Conservation (phyloP, 1,139 yeast species). For the Candida sp. region DNA sequence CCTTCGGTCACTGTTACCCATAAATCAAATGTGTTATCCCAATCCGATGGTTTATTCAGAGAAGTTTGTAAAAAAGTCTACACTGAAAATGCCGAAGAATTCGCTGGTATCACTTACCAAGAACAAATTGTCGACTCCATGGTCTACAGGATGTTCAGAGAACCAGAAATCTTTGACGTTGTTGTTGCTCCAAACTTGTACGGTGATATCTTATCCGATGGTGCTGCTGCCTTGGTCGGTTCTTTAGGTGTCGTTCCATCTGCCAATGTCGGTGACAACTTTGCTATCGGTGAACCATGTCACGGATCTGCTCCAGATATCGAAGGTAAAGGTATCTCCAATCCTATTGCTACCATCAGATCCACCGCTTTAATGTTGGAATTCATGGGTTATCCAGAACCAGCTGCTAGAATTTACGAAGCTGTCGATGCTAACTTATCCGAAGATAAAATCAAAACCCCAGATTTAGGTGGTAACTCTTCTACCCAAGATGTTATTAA, state of each 20-base stretch:
- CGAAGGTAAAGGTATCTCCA: conserved; percentile 91
- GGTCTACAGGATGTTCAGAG: conserved; percentile 99
- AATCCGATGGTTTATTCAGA: conserved; percentile 93
- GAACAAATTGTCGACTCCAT: conserved; percentile 99
- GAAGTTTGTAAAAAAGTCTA: conserved; percentile 82
- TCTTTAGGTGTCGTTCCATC: conserved; percentile 98
- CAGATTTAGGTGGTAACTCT: conserved; percentile 91
- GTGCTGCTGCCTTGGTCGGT: conserved; percentile 99
- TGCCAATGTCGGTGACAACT: conserved; percentile 94
- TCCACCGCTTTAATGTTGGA: conserved; percentile 97
- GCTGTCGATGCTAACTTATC: conserved; percentile 93
- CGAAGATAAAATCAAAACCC: conserved; percentile 81
- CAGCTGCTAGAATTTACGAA: conserved; percentile 88
- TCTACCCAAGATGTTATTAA: conserved; percentile 83
- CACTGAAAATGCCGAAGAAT: conserved; percentile 59
- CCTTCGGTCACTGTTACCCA: conserved; percentile 92
- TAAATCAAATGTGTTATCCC: conserved; percentile 91
- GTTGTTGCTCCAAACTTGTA: conserved; percentile 98
- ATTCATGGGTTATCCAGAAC: conserved; percentile 86
- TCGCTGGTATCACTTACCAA: conserved; percentile 60
- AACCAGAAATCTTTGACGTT: conserved; percentile 95
- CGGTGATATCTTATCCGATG: conserved; percentile 96
- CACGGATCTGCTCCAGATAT: conserved; percentile 99
- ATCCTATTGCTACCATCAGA: conserved; percentile 97
- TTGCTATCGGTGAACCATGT: conserved; percentile 98